These are phyloP conservation scores for Imleria badia DNA, from an alignment of 768 basidiomycete species.

Conservation along the genomic window DNA sequence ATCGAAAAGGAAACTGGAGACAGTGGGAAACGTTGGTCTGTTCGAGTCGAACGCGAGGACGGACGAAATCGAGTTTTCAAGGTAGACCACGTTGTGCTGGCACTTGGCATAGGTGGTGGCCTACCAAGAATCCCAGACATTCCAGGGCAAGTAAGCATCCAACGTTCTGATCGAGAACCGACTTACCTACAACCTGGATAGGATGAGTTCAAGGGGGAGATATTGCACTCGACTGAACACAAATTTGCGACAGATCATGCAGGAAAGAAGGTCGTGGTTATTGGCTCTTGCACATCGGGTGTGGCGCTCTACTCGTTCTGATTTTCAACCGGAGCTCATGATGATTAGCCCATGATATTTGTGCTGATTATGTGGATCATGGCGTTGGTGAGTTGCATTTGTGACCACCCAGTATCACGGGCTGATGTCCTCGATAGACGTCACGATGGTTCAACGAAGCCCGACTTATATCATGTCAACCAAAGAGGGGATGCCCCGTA, in stretches of 20 bases:
- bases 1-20: conserved; percentile 29
- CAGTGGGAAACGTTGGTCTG: conserved; percentile 43
- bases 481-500: conserved; percentile 37
- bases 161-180: neutral
- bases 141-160: conserved; percentile 40
- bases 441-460: conserved; percentile 50
- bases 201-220: conserved; percentile 61
- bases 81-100: conserved; percentile 51
- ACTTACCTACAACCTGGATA: conserved; percentile 20
- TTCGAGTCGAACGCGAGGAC: conserved; percentile 37
- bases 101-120: conserved; percentile 49
- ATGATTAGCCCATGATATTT: conserved; percentile 47
- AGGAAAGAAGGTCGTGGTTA: conserved; percentile 70
- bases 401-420: neutral
- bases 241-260: conserved; percentile 52
- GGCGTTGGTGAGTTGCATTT: conserved; percentile 40
- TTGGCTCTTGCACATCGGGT: conserved; percentile 67
- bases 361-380: conserved; percentile 43
- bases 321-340: neutral
- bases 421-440: conserved; percentile 28
- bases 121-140: conserved; percentile 43
- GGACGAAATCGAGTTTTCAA: conserved; percentile 39
- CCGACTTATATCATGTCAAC: conserved; percentile 55
- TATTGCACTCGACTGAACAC: conserved; percentile 60
- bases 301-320: conserved; percentile 20